These are phyloP conservation scores for Colletotrichum sp. DNA, from an alignment of 2,329 filamentous ascomycete species.

Conservation along the genomic window DNA sequence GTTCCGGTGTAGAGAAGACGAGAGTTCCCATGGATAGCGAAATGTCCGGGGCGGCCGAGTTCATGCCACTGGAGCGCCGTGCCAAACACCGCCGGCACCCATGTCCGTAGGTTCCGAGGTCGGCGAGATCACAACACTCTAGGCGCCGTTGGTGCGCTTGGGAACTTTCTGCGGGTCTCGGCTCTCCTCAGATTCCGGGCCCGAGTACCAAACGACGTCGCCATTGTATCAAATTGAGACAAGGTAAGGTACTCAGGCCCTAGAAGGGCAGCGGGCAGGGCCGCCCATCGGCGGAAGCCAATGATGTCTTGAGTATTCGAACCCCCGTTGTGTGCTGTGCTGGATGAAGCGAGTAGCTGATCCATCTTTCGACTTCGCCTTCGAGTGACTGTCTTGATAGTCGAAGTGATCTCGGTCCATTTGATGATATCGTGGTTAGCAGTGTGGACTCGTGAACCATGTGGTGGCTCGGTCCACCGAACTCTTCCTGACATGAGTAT, in stretches of 20 bases:
- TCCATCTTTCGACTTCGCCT: neutral
- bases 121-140: neutral
- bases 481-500: neutral
- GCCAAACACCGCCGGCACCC: neutral
- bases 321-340: neutral
- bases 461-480: neutral
- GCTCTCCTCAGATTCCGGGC: accelerated
- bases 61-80: accelerated
- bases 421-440: neutral
- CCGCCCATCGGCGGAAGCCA: neutral
- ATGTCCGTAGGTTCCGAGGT: neutral
- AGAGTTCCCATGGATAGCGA: accelerated
- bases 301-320: neutral
- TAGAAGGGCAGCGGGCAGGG: accelerated
- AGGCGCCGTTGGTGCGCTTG: neutral
- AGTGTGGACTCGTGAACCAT: neutral
- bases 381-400: neutral
- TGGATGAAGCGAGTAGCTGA: neutral
- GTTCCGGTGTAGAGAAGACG: neutral
- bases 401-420: neutral
- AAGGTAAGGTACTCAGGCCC: neutral
- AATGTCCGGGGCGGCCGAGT: accelerated
- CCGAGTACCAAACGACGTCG: neutral
- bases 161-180: neutral
- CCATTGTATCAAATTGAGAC: neutral